Evolutionary conservation across 345 rosid species (phyloP), one percentile per base, ranked within the genome.

Genomic region (Salix dunnii): DNA sequence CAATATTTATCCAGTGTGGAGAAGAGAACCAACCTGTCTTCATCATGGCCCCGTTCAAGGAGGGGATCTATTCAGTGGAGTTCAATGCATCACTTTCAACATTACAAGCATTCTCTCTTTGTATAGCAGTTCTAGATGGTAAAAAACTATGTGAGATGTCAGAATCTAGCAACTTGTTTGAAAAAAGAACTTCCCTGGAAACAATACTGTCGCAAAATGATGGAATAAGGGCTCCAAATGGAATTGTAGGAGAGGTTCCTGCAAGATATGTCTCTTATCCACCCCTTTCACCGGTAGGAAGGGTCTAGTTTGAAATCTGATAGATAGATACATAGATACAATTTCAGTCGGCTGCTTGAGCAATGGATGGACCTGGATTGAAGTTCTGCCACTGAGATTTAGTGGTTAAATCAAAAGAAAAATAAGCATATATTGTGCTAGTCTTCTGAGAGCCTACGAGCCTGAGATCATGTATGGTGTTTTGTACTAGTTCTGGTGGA

Each of bases 71-170:
- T 83, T 89, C 98, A 0, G 92, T 96, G n/a, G 91, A 96, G 84
- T 96, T 91, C 85, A 86, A 79, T 71, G 80, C 99, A 46, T 80
- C 91, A 4, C 86, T 93, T 78, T 82, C 94, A 7, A 84, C 80
- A 77, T 58, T 96, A 81, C 98, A 93, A 87, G 94, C 99, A 72
- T 96, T 96, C 82, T 85, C 98, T 38, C 82, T 89, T 36, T 90
- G 96, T 82, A 83, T 93, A 80, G 91, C 97, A 6, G 84, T 86
- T 77, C 84, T 89, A 74, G 99, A 95, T 62, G 77, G 92, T 76
- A 74, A 83, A 64, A 85, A 83, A 49, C 71, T 77, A 61, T 68
- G 75, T 12, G 80, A 70, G 23, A 16, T 25, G 42, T 10, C 65
- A 31, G 73, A 76, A 25, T 67, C 76, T 51, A 70, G 70, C 66